Base-by-base conservation (phyloP, 1,284 basidiomycete genomes). In the Trametes polyzona region DNA sequence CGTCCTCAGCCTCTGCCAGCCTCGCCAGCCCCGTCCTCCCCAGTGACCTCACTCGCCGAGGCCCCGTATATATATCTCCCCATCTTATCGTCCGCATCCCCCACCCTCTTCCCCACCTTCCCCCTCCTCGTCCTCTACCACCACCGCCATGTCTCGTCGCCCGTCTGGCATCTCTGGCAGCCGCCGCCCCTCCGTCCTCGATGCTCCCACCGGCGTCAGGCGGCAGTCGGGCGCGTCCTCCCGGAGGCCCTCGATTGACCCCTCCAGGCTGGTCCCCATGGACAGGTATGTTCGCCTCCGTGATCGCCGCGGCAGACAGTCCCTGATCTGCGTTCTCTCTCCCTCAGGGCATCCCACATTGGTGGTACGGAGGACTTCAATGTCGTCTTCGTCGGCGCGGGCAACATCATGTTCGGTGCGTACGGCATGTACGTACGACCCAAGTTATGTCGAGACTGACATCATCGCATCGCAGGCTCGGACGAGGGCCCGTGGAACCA, bases 341-440 rank as follows among this genome's bases (percentile, higher is more conserved):
- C 24, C n/a, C 42, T 29, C 72, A 90, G 88, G 71, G 73, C 75
- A 23, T 76, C 74, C 52, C 83, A 84, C 55, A 70, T 86, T 50
- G 77, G 77, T 48, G 87, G 86, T 9, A 73, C 77, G 41, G 83
- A 87, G 64, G 80, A 88, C 68, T 95, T 95, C 79, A 96, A 96
- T 72, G 86, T 97, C 58, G 85, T 95, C 69, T 95, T 95, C 74
- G 81, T 96, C 66, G 94, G 94, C 51, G 94, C 94, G 29, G 95
- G 95, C 48, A 95, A 95, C 75, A 94, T 95, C 77, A 95, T 95
- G 92, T 95, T 95, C 69, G 93, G 93, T 88, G 53, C 48, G 81
- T 66, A 30, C 35, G 44, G 9, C 44, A n/a, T 55, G 29, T 24
- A 40, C 19, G 5, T 30, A 30, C 49, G 16, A 2, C 37, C 16